These are phyloP conservation scores for Sungouiella thailandica DNA, from an alignment of 805 yeast species.

Conservation along the genomic window DNA sequence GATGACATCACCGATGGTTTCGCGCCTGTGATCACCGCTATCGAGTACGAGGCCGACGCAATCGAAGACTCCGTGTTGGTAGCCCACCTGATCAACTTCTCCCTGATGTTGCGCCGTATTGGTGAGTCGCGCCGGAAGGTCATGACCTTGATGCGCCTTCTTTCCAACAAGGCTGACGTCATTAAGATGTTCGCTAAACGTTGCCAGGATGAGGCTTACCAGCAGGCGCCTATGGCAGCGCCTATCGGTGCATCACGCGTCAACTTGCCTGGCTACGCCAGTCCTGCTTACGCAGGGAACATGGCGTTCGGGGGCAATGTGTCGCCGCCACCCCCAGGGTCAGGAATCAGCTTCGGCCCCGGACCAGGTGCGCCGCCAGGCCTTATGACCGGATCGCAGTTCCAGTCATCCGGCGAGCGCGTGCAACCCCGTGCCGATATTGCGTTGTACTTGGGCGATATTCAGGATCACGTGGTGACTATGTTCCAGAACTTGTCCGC, in stretches of 20 bases:
- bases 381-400: slow-evolving; percentile 12
- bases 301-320: too few species aligned
- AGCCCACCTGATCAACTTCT: slow-evolving; percentile 68
- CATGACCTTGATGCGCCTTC: slow-evolving; percentile 84
- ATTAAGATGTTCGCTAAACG: slow-evolving; percentile 94
- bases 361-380: slow-evolving; percentile 29
- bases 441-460: slow-evolving; percentile 89
- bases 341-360: slow-evolving; percentile 33
- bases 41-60: slow-evolving; percentile 77
- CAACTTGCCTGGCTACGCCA: slow-evolving; percentile 11
- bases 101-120: slow-evolving; percentile 71
- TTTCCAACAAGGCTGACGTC: slow-evolving; percentile 94
- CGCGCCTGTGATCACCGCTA: slow-evolving; percentile 73
- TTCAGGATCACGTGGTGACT: slow-evolving; percentile 93
- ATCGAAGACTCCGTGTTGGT: slow-evolving; percentile 83
- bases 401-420: slow-evolving; percentile 18
- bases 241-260: slow-evolving; percentile 12
- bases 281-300: not conserved
- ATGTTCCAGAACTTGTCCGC: slow-evolving; percentile 89
- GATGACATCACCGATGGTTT: slow-evolving; percentile 85
- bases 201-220: slow-evolving; percentile 66
- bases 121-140: slow-evolving; percentile 89
- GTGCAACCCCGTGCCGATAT: slow-evolving; percentile 81
- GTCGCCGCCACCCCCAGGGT: slow-evolving; percentile 11
- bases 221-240: slow-evolving; percentile 8